phyloP scores from a whole-genome alignment of 352 stramenopile species.

The Hyaloperonospora arabidopsidis region DNA sequence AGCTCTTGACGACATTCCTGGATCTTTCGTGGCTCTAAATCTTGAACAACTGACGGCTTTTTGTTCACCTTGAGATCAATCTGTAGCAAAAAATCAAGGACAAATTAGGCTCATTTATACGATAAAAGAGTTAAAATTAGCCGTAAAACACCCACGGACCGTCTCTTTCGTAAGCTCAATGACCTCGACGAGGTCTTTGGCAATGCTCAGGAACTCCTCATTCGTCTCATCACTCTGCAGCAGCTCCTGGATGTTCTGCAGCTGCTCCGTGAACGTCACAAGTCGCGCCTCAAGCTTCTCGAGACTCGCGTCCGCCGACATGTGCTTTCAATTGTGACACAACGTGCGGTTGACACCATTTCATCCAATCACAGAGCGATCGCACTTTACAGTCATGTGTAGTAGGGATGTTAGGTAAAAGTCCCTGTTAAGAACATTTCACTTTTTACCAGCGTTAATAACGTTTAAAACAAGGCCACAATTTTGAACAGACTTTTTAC shows the following conservation, averaged over 20 bases:
- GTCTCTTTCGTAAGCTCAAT: conserved; percentile 82
- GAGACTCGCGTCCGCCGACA: conserved; percentile 37
- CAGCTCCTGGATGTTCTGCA: conserved; percentile 75
- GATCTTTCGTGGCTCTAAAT: background rate
- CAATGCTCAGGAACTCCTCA: conserved; percentile 65
- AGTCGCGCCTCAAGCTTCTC: conserved; percentile 71
- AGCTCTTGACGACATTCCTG: conserved; percentile 5
- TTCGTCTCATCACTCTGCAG: conserved; percentile 66
- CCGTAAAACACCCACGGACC: conserved; percentile 19
- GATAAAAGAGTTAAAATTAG: background rate
- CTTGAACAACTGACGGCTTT: background rate
- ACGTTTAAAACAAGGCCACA: too few species aligned
- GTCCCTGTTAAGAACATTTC: too few species aligned
- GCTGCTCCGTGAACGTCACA: conserved; percentile 71
- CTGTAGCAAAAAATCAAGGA: conserved; percentile 10
- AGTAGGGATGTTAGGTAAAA: too few species aligned
- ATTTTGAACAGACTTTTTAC: too few species aligned
- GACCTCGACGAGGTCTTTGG: conserved; percentile 73
- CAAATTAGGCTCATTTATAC: conserved; percentile 14
- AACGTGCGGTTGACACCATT: background rate
- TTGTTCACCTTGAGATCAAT: conserved; percentile 33
- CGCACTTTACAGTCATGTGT: too few species aligned
- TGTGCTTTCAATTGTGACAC: background rate
- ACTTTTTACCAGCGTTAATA: too few species aligned
- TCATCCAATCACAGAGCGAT: conserved; percentile 1